Base-by-base conservation (phyloP, 805 yeast species). In the Metschnikowia drakensbergensis region DNA sequence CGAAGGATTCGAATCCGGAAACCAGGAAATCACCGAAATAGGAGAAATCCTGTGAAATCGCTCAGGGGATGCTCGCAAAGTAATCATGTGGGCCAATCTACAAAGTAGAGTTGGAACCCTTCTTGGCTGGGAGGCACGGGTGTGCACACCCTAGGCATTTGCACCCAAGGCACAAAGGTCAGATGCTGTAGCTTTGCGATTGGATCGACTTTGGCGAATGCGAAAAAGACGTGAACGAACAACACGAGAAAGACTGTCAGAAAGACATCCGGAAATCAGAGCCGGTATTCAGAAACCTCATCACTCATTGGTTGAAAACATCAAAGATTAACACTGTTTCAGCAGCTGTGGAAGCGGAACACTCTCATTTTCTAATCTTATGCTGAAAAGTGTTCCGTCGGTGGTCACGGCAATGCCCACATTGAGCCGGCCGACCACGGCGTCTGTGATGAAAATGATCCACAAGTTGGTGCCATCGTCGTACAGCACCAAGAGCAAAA, bases 361-460 rank as follows among this genome's bases (percentile, higher is more conserved):
- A 17, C 17, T 17, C 17, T 17, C 25, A 7, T 33, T 34, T 17
- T 17, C n/a, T 3, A 5, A 26, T 31, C n/a, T 4, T 7, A 26
- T 31, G 28, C 35, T 23, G 36, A 40, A 40, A 5, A 40, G 22
- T 23, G 27, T 8, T n/a, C 29, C 29, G 23, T 32, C 43, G 7
- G 27, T 47, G 17, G 50, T 43, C 11, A 23, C 50, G 13, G 52
- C 58, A 4, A 47, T 51, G 39, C 29, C 56, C 11, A 37, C 51
- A 0, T 46, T 56, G 43, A 46, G 44, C 31, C 42, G 59, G 27
- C 59, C 59, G 28, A 53, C 58, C 32, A 56, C 59, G 8, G 59
- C 59, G 7, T 49, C 55, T n/a, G 47, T 56, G 43, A 52, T 49
- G 31, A 56, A 50, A 25, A 54, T 56, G 58, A 50, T 56, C 42